These are phyloP conservation scores for Starmerella etchellsii DNA, from an alignment of 805 yeast genomes.

Conservation along the genomic window DNA sequence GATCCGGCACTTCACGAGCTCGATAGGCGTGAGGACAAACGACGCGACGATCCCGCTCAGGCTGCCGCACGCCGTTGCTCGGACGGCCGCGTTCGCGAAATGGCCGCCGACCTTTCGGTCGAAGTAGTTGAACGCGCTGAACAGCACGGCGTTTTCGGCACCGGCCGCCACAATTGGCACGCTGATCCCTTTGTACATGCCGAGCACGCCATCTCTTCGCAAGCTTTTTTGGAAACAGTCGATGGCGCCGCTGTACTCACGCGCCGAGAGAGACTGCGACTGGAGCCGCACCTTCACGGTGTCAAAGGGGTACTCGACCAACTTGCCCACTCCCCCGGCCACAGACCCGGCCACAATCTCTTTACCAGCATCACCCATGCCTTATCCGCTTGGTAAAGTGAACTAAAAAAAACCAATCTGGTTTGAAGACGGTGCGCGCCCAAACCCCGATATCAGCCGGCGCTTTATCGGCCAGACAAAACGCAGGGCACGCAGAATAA, in stretches of 20 bases:
- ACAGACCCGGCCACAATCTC: slow-evolving; percentile 29
- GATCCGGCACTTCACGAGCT: slow-evolving; percentile 72
- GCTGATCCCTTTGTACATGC: slow-evolving; percentile 65
- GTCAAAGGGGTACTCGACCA: slow-evolving; percentile 85
- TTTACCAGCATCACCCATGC: slow-evolving; percentile 5
- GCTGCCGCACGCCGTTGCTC: slow-evolving; percentile 58
- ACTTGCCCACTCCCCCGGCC: slow-evolving; percentile 74
- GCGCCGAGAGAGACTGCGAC: slow-evolving; percentile 41
- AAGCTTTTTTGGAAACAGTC: slow-evolving; percentile 55
- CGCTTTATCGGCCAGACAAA: too few relatives aligned
- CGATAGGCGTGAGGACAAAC: slow-evolving; percentile 81
- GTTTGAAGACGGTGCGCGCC: too few relatives aligned
- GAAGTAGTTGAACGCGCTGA: slow-evolving; percentile 31
- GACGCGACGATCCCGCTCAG: slow-evolving; percentile 73
- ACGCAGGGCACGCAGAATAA: too few relatives aligned
- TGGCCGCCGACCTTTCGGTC: slow-evolving; percentile 10
- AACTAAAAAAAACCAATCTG: too few relatives aligned
- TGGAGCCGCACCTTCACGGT: slow-evolving; percentile 81
- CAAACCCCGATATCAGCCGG: too few relatives aligned
- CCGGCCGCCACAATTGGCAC: slow-evolving; percentile 86
- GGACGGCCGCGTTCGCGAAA: slow-evolving; percentile 24
- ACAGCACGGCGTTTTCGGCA: slow-evolving; percentile 72
- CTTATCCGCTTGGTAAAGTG: too few relatives aligned
- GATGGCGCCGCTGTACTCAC: slow-evolving; percentile 43
- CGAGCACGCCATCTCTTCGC: slow-evolving; percentile 55